phyloP scores from a whole-genome alignment of 2,329 filamentous ascomycete genomes.

The Pseudocercospora cruenta region DNA sequence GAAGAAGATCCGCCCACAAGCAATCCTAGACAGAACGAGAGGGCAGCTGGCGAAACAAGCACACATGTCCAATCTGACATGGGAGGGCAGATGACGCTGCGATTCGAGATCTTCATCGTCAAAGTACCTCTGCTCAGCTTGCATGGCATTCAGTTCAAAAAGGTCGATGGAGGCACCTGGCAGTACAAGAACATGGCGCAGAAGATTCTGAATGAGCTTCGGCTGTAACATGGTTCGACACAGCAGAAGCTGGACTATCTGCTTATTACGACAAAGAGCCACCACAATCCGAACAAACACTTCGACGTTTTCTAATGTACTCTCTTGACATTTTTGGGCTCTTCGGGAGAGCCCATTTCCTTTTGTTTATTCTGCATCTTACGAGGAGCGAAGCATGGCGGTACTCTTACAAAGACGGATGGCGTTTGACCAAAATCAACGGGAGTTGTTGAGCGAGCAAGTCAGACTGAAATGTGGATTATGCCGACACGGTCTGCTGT shows the following conservation, averaged over 20 bases:
- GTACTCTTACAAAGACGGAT: not conserved
- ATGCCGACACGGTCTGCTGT: not conserved
- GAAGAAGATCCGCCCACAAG: conserved; percentile 34
- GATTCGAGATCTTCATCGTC: conserved; percentile 96
- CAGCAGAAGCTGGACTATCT: conserved; percentile 5
- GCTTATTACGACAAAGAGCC: not conserved
- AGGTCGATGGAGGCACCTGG: conserved; percentile 93
- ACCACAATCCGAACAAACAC: not conserved
- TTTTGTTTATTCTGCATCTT: not conserved
- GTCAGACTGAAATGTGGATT: not conserved
- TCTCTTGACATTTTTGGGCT: not conserved
- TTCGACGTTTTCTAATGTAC: not conserved
- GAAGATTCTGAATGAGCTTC: conserved; percentile 84
- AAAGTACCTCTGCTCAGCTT: conserved; percentile 92
- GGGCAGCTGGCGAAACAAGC: conserved; percentile 77
- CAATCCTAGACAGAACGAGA: conserved; percentile 29
- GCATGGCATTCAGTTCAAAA: conserved; percentile 98
- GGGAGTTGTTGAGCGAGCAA: not conserved
- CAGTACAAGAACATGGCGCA: conserved; percentile 99
- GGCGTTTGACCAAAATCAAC: not conserved
- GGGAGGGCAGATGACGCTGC: conserved; percentile 78
- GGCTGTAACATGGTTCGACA: conserved; percentile 58
- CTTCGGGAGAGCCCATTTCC: not conserved
- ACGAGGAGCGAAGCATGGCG: not conserved
- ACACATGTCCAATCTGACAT: conserved; percentile 91